Base-by-base conservation (phyloP, 2,329 filamentous ascomycete species). In the Ceratocystiopsis sp. region DNA sequence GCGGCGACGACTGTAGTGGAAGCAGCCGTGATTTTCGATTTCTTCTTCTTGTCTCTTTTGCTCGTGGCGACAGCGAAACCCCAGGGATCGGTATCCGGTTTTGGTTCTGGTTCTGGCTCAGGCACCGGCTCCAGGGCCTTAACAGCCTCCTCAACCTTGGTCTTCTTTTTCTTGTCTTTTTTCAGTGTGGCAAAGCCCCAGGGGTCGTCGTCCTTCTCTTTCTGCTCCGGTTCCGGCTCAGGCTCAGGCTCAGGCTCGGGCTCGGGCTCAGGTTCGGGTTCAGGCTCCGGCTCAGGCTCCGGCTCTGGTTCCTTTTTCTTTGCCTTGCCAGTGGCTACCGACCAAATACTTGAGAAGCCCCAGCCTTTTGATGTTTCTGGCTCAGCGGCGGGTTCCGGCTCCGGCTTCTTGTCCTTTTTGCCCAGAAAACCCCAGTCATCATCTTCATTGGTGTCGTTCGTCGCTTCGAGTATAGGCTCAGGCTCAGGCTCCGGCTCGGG, bases 371-470 rank as follows among this genome's bases (percentile, higher is more conserved):
- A 29, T 21, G 19, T 7, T 21, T 21, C 19, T 21, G 19, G 19
- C 25, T 29, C 25, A 7, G 25, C 2, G 10, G 25, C 9, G 6
- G 25, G 25, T 11, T 29, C 25, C 2, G 25, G 25, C 25, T 29
- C 25, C 25, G 25, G 5, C 40, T 62, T 60, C 43, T 61, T 61
- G 48, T 62, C 63, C 52, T 68, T 67, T 41, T 64, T 63, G 4
- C 25, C 25, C 25, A 29, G 10, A 11, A 29, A 29, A 29, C 25
- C 25, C 25, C 25, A 29, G 10, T 29, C 25, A 10, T 29, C 25
- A 10, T 29, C 25, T 29, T 29, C 25, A 8, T 7, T 8, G 10
- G 6, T 10, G 25, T 29, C 25, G 25, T 29, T 29, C 25, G 9
- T 29, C 25, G 4, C 25, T 7, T 29, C 25, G 25, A 29, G 10